Evolutionary conservation across 192 early-diverging fungal genomes (phyloP).

Genomic region (Coemansia asiatica): DNA sequence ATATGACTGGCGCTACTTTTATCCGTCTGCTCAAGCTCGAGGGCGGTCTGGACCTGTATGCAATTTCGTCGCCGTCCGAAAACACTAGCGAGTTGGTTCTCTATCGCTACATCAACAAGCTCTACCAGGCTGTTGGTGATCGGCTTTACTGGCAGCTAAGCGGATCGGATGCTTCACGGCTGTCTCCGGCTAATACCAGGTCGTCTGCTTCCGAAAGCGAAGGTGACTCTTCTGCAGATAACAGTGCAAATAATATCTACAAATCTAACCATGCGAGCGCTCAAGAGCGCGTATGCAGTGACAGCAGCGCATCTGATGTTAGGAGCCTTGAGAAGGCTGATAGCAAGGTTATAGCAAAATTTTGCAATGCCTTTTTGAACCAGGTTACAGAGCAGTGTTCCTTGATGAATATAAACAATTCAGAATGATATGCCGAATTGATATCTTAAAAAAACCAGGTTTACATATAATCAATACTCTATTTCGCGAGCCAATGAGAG

Average conservation of each 20-base stretch:
- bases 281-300: too few species aligned
- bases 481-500: conserved; percentile 1
- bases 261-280: background rate
- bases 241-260: background rate
- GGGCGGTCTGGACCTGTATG: conserved; percentile 25
- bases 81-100: conserved; percentile 36
- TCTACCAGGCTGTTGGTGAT: conserved; percentile 22
- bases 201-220: background rate
- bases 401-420: background rate
- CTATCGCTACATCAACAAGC: conserved; percentile 46
- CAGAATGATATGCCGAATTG: too few species aligned
- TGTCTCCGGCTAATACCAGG: background rate
- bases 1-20: conserved; percentile 81
- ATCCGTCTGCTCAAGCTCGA: conserved; percentile 61
- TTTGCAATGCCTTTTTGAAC: background rate
- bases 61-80: background rate
- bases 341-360: too few species aligned
- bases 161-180: background rate
- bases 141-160: conserved; percentile 18
- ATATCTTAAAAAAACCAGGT: too few species aligned
- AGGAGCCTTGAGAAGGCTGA: background rate
- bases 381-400: background rate
- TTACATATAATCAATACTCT: too few species aligned
- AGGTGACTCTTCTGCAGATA: background rate
- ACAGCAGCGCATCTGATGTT: background rate